Percentiles rank a stretch among this genome's conserved stretches.
phyloP scores from a whole-genome alignment of 2,329 filamentous ascomycete genomes.

The Periconia digitata region DNA sequence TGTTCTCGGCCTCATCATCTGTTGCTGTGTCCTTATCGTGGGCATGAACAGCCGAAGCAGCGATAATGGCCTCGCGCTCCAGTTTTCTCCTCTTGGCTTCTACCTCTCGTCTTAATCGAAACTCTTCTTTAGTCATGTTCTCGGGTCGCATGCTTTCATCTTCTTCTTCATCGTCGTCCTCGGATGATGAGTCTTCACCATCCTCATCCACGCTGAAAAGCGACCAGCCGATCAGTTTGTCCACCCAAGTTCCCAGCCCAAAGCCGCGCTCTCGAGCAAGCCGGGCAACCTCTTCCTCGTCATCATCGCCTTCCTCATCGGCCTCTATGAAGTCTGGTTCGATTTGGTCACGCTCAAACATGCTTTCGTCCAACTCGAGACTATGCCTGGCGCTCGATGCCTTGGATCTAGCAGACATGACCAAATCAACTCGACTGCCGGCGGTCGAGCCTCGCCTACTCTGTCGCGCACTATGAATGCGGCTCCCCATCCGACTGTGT shows the following conservation, averaged over 20 bases:
- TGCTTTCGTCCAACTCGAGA: conserved; percentile 28
- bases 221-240: conserved; percentile 60
- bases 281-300: conserved; percentile 57
- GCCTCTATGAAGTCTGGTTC: conserved; percentile 56
- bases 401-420: conserved; percentile 33
- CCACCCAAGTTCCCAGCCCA: conserved; percentile 59
- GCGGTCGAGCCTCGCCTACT: conserved; percentile 35
- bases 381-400: conserved; percentile 28
- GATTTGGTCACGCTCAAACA: conserved; percentile 23
- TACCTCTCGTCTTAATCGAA: conserved; percentile 38
- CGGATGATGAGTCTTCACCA: conserved; percentile 39
- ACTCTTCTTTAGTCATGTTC: conserved; percentile 41
- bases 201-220: conserved; percentile 58
- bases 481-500: conserved; percentile 41
- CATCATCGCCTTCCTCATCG: conserved; percentile 45
- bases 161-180: conserved; percentile 25
- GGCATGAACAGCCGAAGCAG: conserved; percentile 40
- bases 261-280: conserved; percentile 56
- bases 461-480: conserved; percentile 43
- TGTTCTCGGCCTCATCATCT: conserved; percentile 13
- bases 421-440: conserved; percentile 40
- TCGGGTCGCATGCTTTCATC: conserved; percentile 27
- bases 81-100: conserved; percentile 41
- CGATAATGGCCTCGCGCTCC: conserved; percentile 39
- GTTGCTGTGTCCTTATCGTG: conserved; percentile 22